A percentile compares a stretch with the other conserved stretches of the same genome.
phyloP scores from a whole-genome alignment of 1,139 yeast genomes.

The Sugiyamaella neomexicana region DNA sequence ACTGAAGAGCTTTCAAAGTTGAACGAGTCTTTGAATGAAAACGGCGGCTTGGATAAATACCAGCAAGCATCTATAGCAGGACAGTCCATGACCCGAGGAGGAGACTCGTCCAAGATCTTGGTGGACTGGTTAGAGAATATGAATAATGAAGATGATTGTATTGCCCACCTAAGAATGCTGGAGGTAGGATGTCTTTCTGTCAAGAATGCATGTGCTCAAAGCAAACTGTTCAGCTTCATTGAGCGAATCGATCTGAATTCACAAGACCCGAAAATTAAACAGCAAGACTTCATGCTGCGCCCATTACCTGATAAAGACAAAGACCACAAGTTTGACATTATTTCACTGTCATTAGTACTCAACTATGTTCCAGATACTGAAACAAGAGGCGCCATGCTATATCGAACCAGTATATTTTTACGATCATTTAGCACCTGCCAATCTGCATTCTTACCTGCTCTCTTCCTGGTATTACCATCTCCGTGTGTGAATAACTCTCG shows the following conservation, averaged over 20 bases:
- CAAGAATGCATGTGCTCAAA: constrained; percentile 63
- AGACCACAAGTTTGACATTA: constrained; percentile 51
- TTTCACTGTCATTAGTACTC: constrained; percentile 82
- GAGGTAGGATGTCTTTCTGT: constrained; percentile 84
- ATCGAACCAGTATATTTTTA: constrained; percentile 59
- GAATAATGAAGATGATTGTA: constrained; percentile 17
- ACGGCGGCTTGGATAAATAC: constrained; percentile 57
- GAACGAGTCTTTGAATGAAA: constrained; percentile 22
- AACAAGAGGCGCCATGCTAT: constrained; percentile 76
- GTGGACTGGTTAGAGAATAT: constrained; percentile 60
- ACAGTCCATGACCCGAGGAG: constrained; percentile 74
- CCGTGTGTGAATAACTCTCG: constrained; percentile 86
- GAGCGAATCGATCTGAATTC: constrained; percentile 77
- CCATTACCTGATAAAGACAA: constrained; percentile 55
- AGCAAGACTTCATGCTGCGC: constrained; percentile 83
- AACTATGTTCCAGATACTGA: constrained; percentile 79
- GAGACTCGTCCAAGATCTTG: constrained; percentile 80
- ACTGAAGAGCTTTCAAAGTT: constrained; percentile 22
- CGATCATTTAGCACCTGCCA: constrained; percentile 36
- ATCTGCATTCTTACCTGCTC: constrained; percentile 34
- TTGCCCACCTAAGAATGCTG: constrained; percentile 47
- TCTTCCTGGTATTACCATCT: constrained; percentile 81
- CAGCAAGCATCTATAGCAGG: constrained; percentile 90
- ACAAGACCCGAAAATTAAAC: constrained; percentile 64
- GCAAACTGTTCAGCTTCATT: constrained; percentile 41